Base-by-base conservation (phyloP, 2,329 filamentous ascomycete genomes). In the Colletotrichum siamense region DNA sequence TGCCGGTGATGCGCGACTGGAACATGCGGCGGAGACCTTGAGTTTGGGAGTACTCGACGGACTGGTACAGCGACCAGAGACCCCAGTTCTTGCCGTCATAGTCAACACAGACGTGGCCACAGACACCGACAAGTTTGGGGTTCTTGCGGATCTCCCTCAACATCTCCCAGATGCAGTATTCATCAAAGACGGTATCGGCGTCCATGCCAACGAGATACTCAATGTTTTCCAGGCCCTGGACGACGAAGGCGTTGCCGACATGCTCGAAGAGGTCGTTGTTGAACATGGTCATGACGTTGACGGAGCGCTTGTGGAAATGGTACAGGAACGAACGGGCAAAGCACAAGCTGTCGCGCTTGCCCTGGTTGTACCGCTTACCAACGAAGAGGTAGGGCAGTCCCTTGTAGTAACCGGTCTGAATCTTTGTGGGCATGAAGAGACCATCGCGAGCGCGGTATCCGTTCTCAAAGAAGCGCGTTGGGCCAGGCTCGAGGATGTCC, bases 281-380 rank as follows among this genome's bases (percentile, higher is more conserved):
- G 79, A 89, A 89, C 80, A 88, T 87, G 69, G 87, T 88, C 32
- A 86, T 82, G 4, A 85, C 82, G 13, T 85, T 84, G 59, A 84
- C 81, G 3, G 84, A 83, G 6, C 87, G 86, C 64, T 83, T 80
- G 77, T 88, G 86, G 83, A 86, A 90, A 77, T 89, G 87, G 77
- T 88, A 87, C 7, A 89, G 79, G 61, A 89, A 86, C 1, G 88
- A 89, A 0, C 88, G 86, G 3, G 84, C 86, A n/a, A 89, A 85
- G 77, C 88, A 89, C 57, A 89, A 80, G 64, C 87, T 87, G 79
- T 90, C 88, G 3, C 87, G 84, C 80, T 89, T 90, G 44, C 87
- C 88, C 77, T 88, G 87, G 79, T 89, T 89, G 79, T 88, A 85
- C 16, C 85, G 82, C 79, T 89, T 89, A 63, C 88, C 86, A 49